Evolutionary conservation across 805 yeast genomes (phyloP).

Genomic region (Pichia gijzeniarum): DNA sequence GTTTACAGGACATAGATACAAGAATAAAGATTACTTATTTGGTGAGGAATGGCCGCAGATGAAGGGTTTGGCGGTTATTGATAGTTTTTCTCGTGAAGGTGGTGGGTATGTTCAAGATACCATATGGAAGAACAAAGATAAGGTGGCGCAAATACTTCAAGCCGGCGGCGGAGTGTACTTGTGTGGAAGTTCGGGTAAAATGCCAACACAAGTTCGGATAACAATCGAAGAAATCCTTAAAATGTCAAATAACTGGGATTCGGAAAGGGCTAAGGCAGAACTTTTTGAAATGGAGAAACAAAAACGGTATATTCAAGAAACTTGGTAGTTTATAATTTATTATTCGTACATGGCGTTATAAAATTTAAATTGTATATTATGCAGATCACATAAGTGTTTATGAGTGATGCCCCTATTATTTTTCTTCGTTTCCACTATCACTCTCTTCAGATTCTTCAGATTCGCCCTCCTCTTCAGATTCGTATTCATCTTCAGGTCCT

Average conservation of each 20-base stretch:
- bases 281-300: conserved; percentile 53
- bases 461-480: conserved; percentile 4
- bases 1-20: conserved; percentile 70
- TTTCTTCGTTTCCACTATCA: neutral
- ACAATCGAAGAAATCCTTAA: conserved; percentile 62
- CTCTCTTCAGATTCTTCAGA: conserved; percentile 5
- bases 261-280: conserved; percentile 43
- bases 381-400: conserved; percentile 3
- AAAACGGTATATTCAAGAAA: conserved; percentile 76
- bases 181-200: conserved; percentile 91
- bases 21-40: conserved; percentile 63
- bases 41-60: conserved; percentile 44
- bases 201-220: conserved; percentile 80
- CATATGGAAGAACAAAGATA: conserved; percentile 43
- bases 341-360: neutral
- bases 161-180: conserved; percentile 62
- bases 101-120: conserved; percentile 78
- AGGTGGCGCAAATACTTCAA: conserved; percentile 47
- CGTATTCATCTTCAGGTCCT: conserved; percentile 5
- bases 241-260: conserved; percentile 36
- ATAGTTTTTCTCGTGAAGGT: conserved; percentile 41
- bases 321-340: conserved; percentile 50
- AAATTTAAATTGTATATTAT: neutral
- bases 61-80: conserved; percentile 30
- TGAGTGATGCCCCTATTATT: neutral